Evolutionary conservation across 2,329 filamentous ascomycete genomes (phyloP).

Genomic region (Biscogniauxia marginata): DNA sequence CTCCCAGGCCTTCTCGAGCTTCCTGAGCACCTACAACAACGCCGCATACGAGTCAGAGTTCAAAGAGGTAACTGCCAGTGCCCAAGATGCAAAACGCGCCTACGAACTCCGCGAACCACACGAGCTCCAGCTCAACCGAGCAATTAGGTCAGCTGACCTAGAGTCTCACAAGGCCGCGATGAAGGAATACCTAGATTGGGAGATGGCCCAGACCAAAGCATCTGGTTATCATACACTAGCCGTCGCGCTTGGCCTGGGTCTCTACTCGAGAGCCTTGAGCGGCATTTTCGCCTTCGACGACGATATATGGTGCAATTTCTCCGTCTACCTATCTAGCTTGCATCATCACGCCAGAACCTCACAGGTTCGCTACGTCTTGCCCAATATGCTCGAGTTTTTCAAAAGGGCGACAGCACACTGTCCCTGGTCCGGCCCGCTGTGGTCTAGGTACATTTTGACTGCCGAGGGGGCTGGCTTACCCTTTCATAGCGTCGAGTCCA

Average conservation of each 20-base stretch:
- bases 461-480: conserved; percentile 75
- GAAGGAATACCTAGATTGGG: conserved; percentile 80
- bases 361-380: conserved; percentile 38
- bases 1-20: conserved; percentile 70
- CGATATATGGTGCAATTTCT: conserved; percentile 78
- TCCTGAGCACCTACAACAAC: conserved; percentile 70
- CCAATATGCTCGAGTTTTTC: conserved; percentile 65
- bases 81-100: conserved; percentile 61
- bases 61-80: conserved; percentile 63
- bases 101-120: conserved; percentile 65
- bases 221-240: conserved; percentile 44
- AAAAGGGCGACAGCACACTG: conserved; percentile 86
- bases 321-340: conserved; percentile 67
- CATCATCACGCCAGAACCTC: conserved; percentile 41
- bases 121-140: conserved; percentile 64
- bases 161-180: conserved; percentile 53
- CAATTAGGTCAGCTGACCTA: conserved; percentile 54
- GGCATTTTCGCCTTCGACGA: conserved; percentile 70
- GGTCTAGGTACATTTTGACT: conserved; percentile 84
- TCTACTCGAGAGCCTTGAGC: conserved; percentile 77
- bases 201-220: conserved; percentile 62
- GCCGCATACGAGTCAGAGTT: conserved; percentile 73
- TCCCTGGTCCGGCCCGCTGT: conserved; percentile 87
- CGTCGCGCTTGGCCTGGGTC: conserved; percentile 55
- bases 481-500: conserved; percentile 79